These are phyloP conservation scores for Macadamia integrifolia DNA, from an alignment of 164 flowering plant genomes.

Conservation along the genomic window DNA sequence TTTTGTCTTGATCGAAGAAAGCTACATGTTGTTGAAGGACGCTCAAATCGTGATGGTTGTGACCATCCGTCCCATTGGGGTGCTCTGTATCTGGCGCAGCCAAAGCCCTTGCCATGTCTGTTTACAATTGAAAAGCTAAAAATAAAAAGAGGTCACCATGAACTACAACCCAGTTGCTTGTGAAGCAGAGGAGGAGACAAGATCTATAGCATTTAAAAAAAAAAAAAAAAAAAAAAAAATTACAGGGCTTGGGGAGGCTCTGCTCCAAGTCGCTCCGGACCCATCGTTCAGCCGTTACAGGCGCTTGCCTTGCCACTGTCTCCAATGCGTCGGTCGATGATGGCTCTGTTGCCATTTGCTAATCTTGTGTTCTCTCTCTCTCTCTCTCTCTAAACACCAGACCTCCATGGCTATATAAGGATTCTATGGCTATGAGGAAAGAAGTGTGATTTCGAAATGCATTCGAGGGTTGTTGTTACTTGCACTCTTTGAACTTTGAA, in stretches of 20 bases:
- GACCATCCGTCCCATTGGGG: constrained; percentile 62
- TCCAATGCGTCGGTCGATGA: constrained; percentile 14
- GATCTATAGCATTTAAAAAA: too few relatives aligned
- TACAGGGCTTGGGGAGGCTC: constrained; percentile 72
- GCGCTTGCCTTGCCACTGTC: constrained; percentile 63
- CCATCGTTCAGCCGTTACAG: constrained; percentile 54
- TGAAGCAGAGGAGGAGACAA: too few relatives aligned
- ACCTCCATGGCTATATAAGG: too few relatives aligned
- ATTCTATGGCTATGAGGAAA: too few relatives aligned
- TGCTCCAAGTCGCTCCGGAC: constrained; percentile 58
- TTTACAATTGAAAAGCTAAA: not conserved
- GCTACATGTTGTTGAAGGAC: constrained; percentile 84
- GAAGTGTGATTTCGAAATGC: too few relatives aligned
- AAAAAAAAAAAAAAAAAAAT: constrained; percentile 6
- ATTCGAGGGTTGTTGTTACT: not conserved
- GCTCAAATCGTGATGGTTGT: constrained; percentile 46
- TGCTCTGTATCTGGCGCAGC: constrained; percentile 57
- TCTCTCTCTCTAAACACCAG: not conserved
- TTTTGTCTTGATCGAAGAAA: constrained; percentile 63
- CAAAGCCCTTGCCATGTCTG: constrained; percentile 82
- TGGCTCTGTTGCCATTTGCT: constrained; percentile 1
- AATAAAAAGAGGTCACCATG: not conserved
- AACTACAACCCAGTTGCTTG: not conserved
- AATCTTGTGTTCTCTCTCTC: not conserved
- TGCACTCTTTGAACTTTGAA: too few relatives aligned